Base-by-base conservation (phyloP, 371 early-diverging fungal genomes). In the Circinella minor region DNA sequence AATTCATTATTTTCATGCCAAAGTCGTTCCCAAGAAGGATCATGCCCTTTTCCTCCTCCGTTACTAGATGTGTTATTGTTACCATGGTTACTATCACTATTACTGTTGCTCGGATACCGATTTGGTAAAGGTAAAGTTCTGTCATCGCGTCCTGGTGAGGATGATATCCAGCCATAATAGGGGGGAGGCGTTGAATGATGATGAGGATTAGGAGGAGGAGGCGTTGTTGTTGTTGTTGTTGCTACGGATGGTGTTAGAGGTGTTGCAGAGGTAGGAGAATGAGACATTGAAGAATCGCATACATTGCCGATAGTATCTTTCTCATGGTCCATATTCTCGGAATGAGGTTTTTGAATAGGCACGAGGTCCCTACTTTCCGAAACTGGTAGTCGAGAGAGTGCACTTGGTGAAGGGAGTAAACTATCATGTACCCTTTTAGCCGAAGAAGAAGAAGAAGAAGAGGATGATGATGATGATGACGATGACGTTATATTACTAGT, bases 1-100 rank as follows among this genome's bases (percentile, higher is more conserved):
- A 74, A 59, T 5, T 20, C 60, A 20, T 18, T 60, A 34, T 74
- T 77, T 47, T 74, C 74, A 20, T 63, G 46, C 27, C 71, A 67
- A 20, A 77, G 37, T 37, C 57, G 57, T 14, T 63, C 65, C 70
- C 64, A 65, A 20, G 27, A 27, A 27, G 63, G 55, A 7, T 34
- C 36, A 1, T 17, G 8, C 1, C 51, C 51, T 17, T 15, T n/a
- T 17, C n/a, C 17, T 1, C 51, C 17, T 8, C 27, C 27, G 55
- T 55, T 27, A 34, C 20, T n/a, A 15, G 7, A 7, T 61, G 3
- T 27, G 27, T 49, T 49, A 18, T 13, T 34, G 49, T 39, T 36
- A 38, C 15, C 14, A 60, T 36, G 54, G 39, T 37, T 36, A 48
- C 7, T 68, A 66, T 51, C 61, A 65, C 11, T 46, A 62, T 47